phyloP scores from a whole-genome alignment of 73 alveolate species.

The Tetrahymena borealis region DNA sequence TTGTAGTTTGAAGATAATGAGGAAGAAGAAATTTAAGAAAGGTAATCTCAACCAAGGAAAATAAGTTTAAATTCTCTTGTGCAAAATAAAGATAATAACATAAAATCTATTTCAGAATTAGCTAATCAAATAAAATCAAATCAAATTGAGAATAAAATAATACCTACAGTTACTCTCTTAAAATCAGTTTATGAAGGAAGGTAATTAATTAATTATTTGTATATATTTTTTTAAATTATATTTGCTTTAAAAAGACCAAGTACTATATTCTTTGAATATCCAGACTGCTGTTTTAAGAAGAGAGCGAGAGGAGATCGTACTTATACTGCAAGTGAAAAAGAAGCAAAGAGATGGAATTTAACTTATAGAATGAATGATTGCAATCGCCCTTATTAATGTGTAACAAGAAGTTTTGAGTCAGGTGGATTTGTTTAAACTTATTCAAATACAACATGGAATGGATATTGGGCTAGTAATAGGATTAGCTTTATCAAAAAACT shows the following conservation, averaged over 20 bases:
- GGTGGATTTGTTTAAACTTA: conserved; percentile 60
- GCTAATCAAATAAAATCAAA: not conserved
- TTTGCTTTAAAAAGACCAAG: not conserved
- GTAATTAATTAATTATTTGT: not conserved
- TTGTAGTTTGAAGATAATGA: not conserved
- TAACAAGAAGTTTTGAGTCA: conserved; percentile 48
- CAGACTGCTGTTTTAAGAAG: not conserved
- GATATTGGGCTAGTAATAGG: conserved; percentile 66
- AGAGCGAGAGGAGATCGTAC: not conserved
- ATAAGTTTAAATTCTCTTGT: not conserved
- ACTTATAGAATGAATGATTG: conserved; percentile 3
- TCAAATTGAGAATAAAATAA: no score
- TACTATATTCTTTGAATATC: not conserved
- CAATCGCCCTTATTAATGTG: conserved; percentile 51
- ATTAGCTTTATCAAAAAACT: conserved; percentile 45
- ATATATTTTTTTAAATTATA: not conserved
- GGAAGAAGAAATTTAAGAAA: not conserved
- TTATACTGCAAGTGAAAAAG: not conserved
- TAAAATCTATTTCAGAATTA: not conserved
- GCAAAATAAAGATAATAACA: not conserved
- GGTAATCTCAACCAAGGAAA: not conserved
- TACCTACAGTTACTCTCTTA: not conserved
- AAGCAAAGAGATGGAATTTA: not conserved
- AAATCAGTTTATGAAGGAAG: not conserved
- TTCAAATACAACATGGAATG: conserved; percentile 50